Evolutionary conservation across 2,329 filamentous ascomycete genomes (phyloP).

Genomic region (Trichoderma endophyticum): DNA sequence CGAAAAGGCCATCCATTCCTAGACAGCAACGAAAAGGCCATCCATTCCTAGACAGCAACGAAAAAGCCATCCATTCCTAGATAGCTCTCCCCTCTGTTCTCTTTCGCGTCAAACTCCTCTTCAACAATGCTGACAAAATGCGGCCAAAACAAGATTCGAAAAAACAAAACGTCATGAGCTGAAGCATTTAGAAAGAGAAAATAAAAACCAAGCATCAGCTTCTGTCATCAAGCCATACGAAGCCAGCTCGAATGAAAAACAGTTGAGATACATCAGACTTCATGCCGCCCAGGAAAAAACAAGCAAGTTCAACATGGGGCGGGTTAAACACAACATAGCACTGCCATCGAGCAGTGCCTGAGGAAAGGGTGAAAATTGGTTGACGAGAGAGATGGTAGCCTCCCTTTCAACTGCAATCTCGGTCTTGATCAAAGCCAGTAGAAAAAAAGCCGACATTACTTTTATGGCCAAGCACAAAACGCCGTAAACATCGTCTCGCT

Average conservation of each 20-base stretch:
- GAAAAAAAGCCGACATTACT: conserved; percentile 10
- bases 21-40: neutral
- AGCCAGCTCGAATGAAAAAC: neutral
- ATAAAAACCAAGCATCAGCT: neutral
- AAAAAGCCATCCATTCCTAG: neutral
- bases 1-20: neutral
- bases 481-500: conserved; percentile 8
- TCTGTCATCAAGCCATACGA: conserved; percentile 7
- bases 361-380: neutral
- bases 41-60: neutral
- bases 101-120: neutral
- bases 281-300: neutral
- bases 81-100: neutral
- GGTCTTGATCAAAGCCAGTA: neutral
- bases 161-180: neutral
- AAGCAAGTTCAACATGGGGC: neutral
- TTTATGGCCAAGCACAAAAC: conserved; percentile 15
- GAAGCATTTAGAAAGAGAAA: neutral
- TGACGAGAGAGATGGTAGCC: neutral
- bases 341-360: neutral
- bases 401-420: neutral
- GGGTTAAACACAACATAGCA: neutral
- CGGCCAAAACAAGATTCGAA: neutral
- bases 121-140: neutral
- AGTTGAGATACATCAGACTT: conserved; percentile 2